Conservation (phyloP, 2,329 filamentous ascomycete genomes). For the Alternaria angustiovoidea region DNA sequence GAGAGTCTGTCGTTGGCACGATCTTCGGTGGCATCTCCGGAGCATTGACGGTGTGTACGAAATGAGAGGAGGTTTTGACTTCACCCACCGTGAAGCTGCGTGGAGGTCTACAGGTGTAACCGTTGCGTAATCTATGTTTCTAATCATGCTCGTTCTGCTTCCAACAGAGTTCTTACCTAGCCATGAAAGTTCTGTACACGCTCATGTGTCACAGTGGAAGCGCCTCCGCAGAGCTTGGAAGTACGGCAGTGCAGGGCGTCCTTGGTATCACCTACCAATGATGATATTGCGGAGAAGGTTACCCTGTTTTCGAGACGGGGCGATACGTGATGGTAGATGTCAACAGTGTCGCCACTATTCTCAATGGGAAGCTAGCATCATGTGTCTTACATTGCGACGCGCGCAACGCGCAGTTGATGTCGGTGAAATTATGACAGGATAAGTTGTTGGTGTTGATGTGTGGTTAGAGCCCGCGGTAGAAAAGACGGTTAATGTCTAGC, state of each 20-base stretch:
- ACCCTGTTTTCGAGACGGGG: background rate
- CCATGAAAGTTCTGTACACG: background rate
- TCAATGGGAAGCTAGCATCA: background rate
- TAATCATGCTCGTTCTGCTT: background rate
- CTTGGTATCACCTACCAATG: background rate
- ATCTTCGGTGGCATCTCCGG: background rate
- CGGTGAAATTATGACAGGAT: background rate
- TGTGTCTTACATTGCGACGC: background rate
- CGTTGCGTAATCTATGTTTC: background rate
- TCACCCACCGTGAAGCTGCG: background rate
- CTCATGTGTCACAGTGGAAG: background rate
- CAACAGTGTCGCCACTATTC: background rate
- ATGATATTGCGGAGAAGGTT: background rate
- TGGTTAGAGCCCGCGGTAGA: background rate
- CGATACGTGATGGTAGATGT: background rate
- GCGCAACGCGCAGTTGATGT: background rate
- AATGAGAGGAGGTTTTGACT: background rate
- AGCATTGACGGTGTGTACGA: background rate
- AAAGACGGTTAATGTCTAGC: background rate
- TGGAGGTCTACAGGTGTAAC: background rate
- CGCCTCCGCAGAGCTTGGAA: background rate
- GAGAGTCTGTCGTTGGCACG: background rate
- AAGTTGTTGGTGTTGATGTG: background rate
- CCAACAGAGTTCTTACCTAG: background rate
- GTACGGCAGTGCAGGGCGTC: background rate